Base-by-base conservation (phyloP, 2,329 filamentous ascomycete genomes). In the Claviceps sp. region DNA sequence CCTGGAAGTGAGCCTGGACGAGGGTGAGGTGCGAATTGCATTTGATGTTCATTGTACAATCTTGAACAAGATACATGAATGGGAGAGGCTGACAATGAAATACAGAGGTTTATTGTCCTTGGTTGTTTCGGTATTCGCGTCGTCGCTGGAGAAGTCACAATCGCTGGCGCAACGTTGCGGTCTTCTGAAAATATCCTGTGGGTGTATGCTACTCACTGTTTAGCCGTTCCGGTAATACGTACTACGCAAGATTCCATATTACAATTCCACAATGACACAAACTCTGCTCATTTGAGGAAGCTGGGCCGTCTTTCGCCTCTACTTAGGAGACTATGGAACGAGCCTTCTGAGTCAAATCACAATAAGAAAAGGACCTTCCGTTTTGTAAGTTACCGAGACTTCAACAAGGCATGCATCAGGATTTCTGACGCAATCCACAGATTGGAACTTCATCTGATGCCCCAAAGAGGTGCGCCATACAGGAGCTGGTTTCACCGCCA, bases 101-200 rank as follows among this genome's bases (percentile, higher is more conserved):
- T 6, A 1, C 49, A 84, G 79, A 76, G 81, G 16, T 69, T 85
- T 42, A 70, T 82, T 4, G 67, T 84, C 8, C 68, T 88, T 11
- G 87, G 87, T 1, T 82, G 78, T 59, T 93, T 82, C 63, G 79
- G 81, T 16, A 63, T 91, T 34, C 71, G 70, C 13, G 74, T 91
- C 0, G 60, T 70, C 8, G 72, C 72, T 50, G 87, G 87, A 2
- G 72, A 81, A 44, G 69, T 85, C 24, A 81, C 78, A 1, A 64
- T 91, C 26, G 76, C 80, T 14, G 85, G 86, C 16, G 81, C 85
- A 6, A 77, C 73, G 6, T 63, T 91, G 3, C 69, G 70, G 11
- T 63, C 75, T 1, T 70, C 73, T 0, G 67, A 73, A 26, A 63
- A 59, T 1, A 61, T 70, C 5, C 70, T 76, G 56, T 81, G 77